Evolutionary conservation across 2,329 filamentous ascomycete species (phyloP).

Genomic region (Akanthomyces dipterigenus): DNA sequence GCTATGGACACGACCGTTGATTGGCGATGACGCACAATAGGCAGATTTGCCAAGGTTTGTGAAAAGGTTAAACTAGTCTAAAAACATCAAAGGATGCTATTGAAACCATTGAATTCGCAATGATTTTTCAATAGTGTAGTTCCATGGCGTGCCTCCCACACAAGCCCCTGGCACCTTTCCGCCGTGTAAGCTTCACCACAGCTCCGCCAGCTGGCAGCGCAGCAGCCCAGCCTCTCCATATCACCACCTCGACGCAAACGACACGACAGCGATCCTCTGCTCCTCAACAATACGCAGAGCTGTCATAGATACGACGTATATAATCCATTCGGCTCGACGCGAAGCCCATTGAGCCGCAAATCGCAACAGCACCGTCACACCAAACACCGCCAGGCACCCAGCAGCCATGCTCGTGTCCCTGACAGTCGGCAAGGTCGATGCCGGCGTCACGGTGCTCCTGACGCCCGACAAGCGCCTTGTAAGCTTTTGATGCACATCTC

Average conservation of each 20-base stretch:
- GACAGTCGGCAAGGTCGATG: constrained; percentile 98
- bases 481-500: constrained; percentile 27
- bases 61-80: not conserved
- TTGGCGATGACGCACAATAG: not conserved
- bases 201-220: constrained; percentile 2
- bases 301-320: not conserved
- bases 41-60: not conserved
- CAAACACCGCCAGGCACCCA: constrained; percentile 2
- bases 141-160: not conserved
- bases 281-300: not conserved
- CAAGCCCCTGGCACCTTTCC: not conserved
- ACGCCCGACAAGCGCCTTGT: constrained; percentile 96
- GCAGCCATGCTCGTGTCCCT: constrained; percentile 82
- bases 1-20: not conserved
- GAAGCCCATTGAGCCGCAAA: not conserved
- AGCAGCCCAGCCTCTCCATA: constrained; percentile 4
- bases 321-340: not conserved
- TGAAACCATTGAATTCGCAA: not conserved
- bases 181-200: constrained; percentile 4
- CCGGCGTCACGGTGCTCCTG: constrained; percentile 91
- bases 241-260: not conserved
- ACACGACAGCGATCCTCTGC: not conserved
- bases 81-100: not conserved
- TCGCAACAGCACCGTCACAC: not conserved
- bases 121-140: not conserved